Conservation (phyloP, 352 stramenopile genomes). For the Phytophthora syringae region DNA sequence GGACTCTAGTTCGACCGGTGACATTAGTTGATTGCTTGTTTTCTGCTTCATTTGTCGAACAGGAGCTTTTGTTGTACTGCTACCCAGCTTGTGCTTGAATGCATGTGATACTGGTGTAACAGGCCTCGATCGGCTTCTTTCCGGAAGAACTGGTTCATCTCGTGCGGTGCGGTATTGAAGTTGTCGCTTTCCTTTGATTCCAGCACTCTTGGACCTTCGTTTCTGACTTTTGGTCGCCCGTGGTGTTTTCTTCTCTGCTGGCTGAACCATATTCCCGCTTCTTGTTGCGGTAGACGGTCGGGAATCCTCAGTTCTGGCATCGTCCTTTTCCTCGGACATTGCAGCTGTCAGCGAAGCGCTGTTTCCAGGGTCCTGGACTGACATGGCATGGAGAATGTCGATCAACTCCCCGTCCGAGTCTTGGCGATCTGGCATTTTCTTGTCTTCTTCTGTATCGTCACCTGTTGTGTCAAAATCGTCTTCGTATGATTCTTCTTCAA, state of each 20-base stretch:
- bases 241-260: background rate
- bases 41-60: background rate
- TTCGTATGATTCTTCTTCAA: constrained; percentile 51
- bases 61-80: background rate
- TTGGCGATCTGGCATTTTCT: constrained; percentile 15
- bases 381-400: constrained; percentile 42
- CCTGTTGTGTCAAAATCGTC: constrained; percentile 49
- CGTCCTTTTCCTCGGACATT: constrained; percentile 15
- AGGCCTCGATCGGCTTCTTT: background rate
- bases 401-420: constrained; percentile 48
- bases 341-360: background rate
- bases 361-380: constrained; percentile 4
- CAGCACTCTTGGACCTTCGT: background rate
- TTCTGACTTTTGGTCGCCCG: background rate
- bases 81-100: background rate
- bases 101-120: too few species aligned
- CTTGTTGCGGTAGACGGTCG: background rate
- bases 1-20: constrained; percentile 2
- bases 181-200: constrained; percentile 12
- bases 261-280: background rate
- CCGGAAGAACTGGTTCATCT: background rate
- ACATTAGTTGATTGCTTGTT: constrained; percentile 11
- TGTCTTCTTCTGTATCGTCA: constrained; percentile 14
- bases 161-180: background rate
- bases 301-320: constrained; percentile 23